These are phyloP conservation scores for Daldinia caldariorum DNA, from an alignment of 495 filamentous ascomycete genomes.

Conservation along the genomic window DNA sequence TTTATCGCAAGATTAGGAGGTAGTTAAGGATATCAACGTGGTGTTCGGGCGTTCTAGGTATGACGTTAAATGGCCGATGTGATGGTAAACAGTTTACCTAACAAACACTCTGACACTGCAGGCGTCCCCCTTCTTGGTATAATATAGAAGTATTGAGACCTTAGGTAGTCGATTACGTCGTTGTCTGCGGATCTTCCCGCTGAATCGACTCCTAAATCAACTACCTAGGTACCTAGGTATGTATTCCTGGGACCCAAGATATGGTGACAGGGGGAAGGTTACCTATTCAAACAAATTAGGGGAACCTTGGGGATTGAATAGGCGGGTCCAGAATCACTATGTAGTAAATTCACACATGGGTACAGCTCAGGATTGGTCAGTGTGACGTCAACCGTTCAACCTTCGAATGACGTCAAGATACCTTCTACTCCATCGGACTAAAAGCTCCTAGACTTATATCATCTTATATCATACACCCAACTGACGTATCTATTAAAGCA, in stretches of 20 bases:
- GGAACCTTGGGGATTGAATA: constrained; percentile 10
- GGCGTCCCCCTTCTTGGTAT: not conserved
- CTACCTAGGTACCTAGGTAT: no score
- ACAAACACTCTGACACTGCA: not conserved
- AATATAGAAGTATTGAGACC: constrained; percentile 23
- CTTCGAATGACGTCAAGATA: constrained; percentile 36
- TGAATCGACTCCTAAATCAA: no score
- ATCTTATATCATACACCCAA: constrained; percentile 29
- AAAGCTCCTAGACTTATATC: constrained; percentile 25
- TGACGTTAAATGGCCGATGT: constrained; percentile 17
- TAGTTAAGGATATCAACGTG: constrained; percentile 16
- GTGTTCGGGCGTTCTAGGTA: constrained; percentile 39
- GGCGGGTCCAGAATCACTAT: constrained; percentile 10
- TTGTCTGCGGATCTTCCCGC: constrained; percentile 9
- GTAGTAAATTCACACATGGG: constrained; percentile 27
- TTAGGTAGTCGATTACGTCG: constrained; percentile 33
- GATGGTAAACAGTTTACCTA: not conserved
- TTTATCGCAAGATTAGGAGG: constrained; percentile 17
- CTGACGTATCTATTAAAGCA: constrained; percentile 34
- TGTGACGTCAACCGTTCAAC: constrained; percentile 30
- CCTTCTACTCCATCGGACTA: constrained; percentile 20
- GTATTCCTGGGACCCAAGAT: constrained; percentile 20
- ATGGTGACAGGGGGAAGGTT: not conserved
- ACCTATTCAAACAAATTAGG: not conserved
- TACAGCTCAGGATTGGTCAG: constrained; percentile 22